These are phyloP conservation scores for Dactylellina leptospora DNA, from an alignment of 2,329 filamentous ascomycete species.

Conservation along the genomic window DNA sequence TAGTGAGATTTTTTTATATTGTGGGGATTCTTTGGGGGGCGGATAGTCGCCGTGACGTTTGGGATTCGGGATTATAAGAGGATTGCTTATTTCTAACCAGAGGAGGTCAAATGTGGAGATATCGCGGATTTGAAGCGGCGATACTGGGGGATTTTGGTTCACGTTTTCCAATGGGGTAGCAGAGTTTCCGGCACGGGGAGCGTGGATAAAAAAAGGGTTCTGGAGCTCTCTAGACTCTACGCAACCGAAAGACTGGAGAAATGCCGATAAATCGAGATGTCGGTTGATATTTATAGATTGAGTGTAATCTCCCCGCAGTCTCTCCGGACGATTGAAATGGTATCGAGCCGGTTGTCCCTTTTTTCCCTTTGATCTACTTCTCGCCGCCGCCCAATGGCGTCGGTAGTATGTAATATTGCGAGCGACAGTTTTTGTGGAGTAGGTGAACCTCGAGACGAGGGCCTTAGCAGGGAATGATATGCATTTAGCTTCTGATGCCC, in stretches of 20 bases:
- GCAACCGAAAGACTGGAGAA: background rate
- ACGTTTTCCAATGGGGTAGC: background rate
- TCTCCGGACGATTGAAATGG: constrained; percentile 8
- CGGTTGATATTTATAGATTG: background rate
- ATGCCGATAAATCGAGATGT: background rate
- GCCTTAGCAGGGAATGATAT: background rate
- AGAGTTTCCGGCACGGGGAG: constrained; percentile 10
- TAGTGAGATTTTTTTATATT: background rate
- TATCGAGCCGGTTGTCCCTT: constrained; percentile 11
- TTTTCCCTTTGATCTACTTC: background rate
- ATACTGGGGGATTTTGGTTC: background rate
- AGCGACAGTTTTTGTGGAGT: constrained; percentile 6
- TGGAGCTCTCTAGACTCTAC: background rate
- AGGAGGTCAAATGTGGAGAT: constrained; percentile 6
- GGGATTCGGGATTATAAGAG: background rate
- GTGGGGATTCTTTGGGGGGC: background rate
- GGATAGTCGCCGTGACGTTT: background rate
- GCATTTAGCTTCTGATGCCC: background rate
- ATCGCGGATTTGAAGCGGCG: background rate
- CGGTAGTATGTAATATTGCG: constrained; percentile 10
- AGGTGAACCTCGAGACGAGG: constrained; percentile 26
- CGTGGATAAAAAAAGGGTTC: too few relatives aligned
- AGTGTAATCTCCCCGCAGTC: constrained; percentile 19
- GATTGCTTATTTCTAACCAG: background rate
- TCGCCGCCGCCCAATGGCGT: constrained; percentile 3